phyloP scores from a whole-genome alignment of 306 rosid species.

The Citrullus colocynthis region DNA sequence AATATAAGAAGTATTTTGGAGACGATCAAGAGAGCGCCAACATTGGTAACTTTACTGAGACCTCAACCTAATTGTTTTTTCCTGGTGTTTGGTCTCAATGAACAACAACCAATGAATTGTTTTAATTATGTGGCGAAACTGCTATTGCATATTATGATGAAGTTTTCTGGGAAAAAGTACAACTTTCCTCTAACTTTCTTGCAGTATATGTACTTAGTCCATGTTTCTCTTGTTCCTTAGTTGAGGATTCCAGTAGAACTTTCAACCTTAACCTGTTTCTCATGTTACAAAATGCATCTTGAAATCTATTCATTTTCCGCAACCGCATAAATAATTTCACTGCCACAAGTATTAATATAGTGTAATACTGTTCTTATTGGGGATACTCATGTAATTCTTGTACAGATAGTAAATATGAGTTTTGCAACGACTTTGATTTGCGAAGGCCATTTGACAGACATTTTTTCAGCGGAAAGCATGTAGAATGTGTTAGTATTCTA shows the following conservation, averaged over 20 bases:
- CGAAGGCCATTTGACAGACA: slow-evolving; percentile 70
- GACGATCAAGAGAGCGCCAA: slow-evolving; percentile 42
- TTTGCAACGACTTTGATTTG: slow-evolving; percentile 75
- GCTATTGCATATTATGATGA: not conserved
- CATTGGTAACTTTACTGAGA: slow-evolving; percentile 27
- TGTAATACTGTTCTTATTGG: not conserved
- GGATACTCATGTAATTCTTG: slow-evolving; percentile 1
- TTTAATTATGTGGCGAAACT: not conserved
- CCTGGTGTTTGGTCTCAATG: not conserved
- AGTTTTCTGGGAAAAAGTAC: not conserved
- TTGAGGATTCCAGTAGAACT: no score
- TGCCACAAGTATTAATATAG: not conserved
- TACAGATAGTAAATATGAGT: slow-evolving; percentile 47
- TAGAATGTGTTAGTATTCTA: slow-evolving; percentile 57
- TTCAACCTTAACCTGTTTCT: no score
- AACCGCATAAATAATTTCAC: not conserved
- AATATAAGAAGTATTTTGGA: slow-evolving; percentile 74
- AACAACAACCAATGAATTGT: not conserved
- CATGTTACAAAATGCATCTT: not conserved
- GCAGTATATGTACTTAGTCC: not conserved
- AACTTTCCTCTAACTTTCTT: not conserved
- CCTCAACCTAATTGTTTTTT: not conserved
- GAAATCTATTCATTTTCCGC: not conserved
- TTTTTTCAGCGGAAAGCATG: slow-evolving; percentile 32
- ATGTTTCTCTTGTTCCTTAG: not conserved